Base-by-base conservation (phyloP, 2,329 filamentous ascomycete species). In the Metarhizium robertsii region DNA sequence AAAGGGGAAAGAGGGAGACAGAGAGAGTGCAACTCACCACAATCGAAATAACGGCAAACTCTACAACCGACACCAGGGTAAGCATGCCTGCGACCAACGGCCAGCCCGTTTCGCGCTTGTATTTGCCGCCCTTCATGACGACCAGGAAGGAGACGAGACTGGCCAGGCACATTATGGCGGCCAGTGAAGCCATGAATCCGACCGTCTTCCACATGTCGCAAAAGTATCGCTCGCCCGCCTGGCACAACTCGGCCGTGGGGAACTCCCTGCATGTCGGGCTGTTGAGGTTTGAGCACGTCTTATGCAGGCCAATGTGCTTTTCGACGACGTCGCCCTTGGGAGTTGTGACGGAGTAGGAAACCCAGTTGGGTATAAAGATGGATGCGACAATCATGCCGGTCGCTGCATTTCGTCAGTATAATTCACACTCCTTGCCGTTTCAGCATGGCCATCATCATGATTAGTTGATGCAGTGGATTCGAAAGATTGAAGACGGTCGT, bases 171-270 rank as follows among this genome's bases (percentile, higher is more conserved):
- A 94, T 69, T n/a, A 96, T 84, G 42, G 90, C 82, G 7, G 88
- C 81, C 63, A 96, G 88, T 53, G 86, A 88, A 75, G 95, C 90
- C 60, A 96, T 73, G 72, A 96, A 97, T 29, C 89, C 91, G 40
- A 90, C 85, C 30, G 85, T 90, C 57, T 88, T 82, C 92, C 92
- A 99, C 79, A 95, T 87, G 64, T 85, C 87, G 76, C 94, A 97
- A 73, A 97, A 96, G 65, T 85, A 83, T 53, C 83, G 79, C n/a
- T 48, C 52, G 62, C 86, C 81, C 30, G 64, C 68, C 40, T 67
- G 63, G 56, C 72, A 74, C 29, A 72, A 57, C 36, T 69, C 64
- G 20, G 62, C 62, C 20, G 62, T 61, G 16, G 69, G 71, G 51
- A 69, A 72, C 14, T 61, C 59, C 54, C 76, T 75, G 69, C 88